Evolutionary conservation across 805 yeast species (phyloP), one percentile per base, ranked within the genome.

Genomic region (Wickerhamomyces queroliae): DNA sequence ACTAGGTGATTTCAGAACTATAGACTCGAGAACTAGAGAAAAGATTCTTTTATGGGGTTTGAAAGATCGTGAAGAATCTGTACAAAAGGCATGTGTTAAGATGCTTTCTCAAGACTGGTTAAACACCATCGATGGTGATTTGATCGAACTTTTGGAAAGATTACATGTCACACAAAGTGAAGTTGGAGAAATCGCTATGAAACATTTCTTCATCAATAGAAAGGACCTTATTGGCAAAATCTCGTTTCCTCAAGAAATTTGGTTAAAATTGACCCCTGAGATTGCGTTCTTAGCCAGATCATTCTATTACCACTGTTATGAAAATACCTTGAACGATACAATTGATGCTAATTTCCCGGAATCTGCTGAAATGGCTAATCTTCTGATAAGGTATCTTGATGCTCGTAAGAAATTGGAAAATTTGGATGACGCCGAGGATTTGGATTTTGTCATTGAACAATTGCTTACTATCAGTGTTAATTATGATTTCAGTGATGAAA

Each of bases 401-500:
- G 63, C 69, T 38, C 64, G 89, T 44, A 58, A 50, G 24, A 53
- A 41, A 12, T 35, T 43, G 21, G 53, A 39, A 37, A 40, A 29
- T 30, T 40, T 31, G 1, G 67, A 65, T 3, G 79, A 80, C 39
- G 64, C 74, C 5, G 68, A 65, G 18, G 88, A 83, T 40, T 55
- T 78, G 22, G 90, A 84, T 46, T 89, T 80, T 54, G 76, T 89
- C 35, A 70, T 89, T 31, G 78, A 78, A 42, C 96, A 93, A 58
- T 59, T 91, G 17, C 56, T 91, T 28, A 59, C 66, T 9, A 73
- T 87, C 21, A 81, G 90, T 1, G 72, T 73, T 22, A 74, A 76
- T 28, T 83, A 83, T 54, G 98, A 93, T 58, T 88, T 78, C 53
- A 82, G 88, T 50, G 97, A 93, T 64, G 96, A 90, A 59, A 74